Base-by-base conservation (phyloP, 108 stramenopile genomes). In the Cylindrotheca closterium region DNA sequence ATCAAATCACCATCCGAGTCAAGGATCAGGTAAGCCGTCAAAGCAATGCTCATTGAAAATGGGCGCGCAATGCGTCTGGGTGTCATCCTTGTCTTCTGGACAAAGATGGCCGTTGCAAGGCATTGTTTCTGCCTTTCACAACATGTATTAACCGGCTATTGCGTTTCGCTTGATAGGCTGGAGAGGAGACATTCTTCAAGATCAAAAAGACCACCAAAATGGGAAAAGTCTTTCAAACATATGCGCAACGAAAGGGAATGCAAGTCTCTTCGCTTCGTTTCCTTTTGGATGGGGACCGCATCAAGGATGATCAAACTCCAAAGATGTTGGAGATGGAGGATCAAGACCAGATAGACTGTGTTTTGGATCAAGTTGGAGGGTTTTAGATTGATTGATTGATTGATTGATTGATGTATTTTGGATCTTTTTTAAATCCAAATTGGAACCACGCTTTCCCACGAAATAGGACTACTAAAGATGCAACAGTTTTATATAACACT, bases 191-290 rank as follows among this genome's bases (percentile, higher is more conserved):
- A 0, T 94, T 88, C 63, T 98, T 97, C 88, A 98, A 97, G 79
- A 94, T 98, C 79, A 98, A 98, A 68, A 95, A 87, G 77, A 88
- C 88, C 0, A 97, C 97, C 59, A 96, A 95, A 76, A 96, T 98
- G 94, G 64, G 63, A 33, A 98, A 97, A 71, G 96, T 98, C 12
- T 93, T 97, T 68, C 74, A 87, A 45, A 89, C 93, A 1, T 98
- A 93, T 58, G 96, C 96, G 2, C 58, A 74, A 23, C 87, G 96
- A 15, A 94, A 94, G 74, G 96, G 96, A n/a, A 84, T 96, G 1
- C 79, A 86, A 23, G 55, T 66, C 0, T 34, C 29, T 5, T 82
- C 88, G 4, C 82, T 97, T 23, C 92, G 96, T 19, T 98, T 98
- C 74, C 80, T 97, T 50, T 67, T 98, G 26, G 96, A 98, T 71